Percentiles rank a stretch among this genome's conserved stretches.
Conservation (phyloP, 2,329 filamentous ascomycete genomes). For the Claviceps africana region DNA sequence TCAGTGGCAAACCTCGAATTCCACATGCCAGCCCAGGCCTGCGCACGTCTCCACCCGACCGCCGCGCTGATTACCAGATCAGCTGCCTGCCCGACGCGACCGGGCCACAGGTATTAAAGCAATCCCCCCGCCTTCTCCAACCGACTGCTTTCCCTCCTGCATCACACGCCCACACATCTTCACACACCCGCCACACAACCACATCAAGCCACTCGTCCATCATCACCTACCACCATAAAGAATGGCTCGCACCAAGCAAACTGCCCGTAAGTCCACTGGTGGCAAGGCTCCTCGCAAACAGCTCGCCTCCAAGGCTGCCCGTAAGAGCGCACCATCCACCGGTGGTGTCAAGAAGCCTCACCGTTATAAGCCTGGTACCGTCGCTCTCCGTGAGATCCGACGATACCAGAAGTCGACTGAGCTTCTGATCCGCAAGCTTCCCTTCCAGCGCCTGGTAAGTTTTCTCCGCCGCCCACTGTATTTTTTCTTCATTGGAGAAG, state of each 20-base stretch:
- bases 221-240: constrained; percentile 24
- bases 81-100: constrained; percentile 19
- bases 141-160: constrained; percentile 26
- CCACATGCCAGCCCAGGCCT: constrained; percentile 9
- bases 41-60: constrained; percentile 9
- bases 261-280: constrained; percentile 63
- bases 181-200: constrained; percentile 7
- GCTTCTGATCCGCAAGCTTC: constrained; percentile 90
- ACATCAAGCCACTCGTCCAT: not conserved
- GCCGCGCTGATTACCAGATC: constrained; percentile 18
- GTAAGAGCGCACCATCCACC: constrained; percentile 94
- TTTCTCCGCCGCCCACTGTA: too few species aligned
- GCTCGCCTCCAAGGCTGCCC: constrained; percentile 94
- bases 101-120: constrained; percentile 27
- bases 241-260: constrained; percentile 56
- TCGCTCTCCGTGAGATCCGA: constrained; percentile 96
- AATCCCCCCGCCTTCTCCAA: constrained; percentile 28
- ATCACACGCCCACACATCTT: constrained; percentile 21
- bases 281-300: constrained; percentile 81
- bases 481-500: too few species aligned
- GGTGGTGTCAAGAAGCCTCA: constrained; percentile 96
- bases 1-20: not conserved
- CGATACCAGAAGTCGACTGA: constrained; percentile 97
- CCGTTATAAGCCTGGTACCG: constrained; percentile 80
- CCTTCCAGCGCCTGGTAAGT: constrained; percentile 82